phyloP scores from a whole-genome alignment of 495 filamentous ascomycete species.

The Bacidia rubella region DNA sequence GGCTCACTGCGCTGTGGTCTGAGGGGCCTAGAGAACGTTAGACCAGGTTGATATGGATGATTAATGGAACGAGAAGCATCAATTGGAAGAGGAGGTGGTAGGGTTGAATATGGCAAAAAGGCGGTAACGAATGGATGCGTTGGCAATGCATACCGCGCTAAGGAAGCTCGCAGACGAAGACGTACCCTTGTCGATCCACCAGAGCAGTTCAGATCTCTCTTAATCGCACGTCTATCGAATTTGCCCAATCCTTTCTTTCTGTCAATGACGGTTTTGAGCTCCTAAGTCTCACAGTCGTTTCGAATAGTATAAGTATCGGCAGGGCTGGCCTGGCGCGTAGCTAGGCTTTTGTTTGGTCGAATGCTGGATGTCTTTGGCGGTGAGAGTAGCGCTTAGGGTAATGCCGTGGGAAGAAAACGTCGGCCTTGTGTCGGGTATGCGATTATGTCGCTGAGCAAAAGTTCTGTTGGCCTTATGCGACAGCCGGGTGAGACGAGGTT shows the following conservation, averaged over 20 bases:
- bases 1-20: neutral
- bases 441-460: conserved; percentile 2
- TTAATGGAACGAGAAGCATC: neutral
- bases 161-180: conserved; percentile 10
- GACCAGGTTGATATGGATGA: conserved; percentile 6
- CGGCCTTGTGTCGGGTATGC: conserved; percentile 17
- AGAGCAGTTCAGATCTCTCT: neutral
- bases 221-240: neutral
- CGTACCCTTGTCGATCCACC: conserved; percentile 12
- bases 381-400: conserved; percentile 16
- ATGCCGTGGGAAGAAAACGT: neutral
- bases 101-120: conserved; percentile 11
- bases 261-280: neutral
- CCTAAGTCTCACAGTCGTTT: conserved; percentile 3
- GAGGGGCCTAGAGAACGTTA: conserved; percentile 8
- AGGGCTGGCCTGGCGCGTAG: conserved; percentile 16
- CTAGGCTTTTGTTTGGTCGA: conserved; percentile 15
- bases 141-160: conserved; percentile 21
- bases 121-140: conserved; percentile 22
- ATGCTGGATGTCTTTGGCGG: neutral
- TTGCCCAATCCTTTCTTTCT: neutral
- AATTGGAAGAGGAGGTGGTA: conserved; percentile 5
- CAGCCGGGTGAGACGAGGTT: conserved; percentile 9
- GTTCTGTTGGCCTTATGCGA: conserved; percentile 18
- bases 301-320: conserved; percentile 2